Percentiles rank a stretch among this genome's conserved stretches.
phyloP scores from a whole-genome alignment of 805 yeast genomes.

The Starmerella stigmatis region DNA sequence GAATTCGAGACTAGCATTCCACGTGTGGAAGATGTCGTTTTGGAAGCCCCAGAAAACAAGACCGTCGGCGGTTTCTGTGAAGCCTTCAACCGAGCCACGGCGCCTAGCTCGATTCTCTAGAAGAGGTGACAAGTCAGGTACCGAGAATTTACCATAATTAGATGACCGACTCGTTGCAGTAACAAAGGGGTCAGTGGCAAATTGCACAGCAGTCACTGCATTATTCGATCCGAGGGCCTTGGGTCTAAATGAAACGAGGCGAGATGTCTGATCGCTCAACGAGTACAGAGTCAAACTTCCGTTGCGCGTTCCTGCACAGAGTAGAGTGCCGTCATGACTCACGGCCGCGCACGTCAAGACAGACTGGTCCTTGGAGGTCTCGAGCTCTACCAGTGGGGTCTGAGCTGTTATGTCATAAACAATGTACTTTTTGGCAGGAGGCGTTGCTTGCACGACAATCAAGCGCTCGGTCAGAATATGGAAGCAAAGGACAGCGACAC shows the following conservation, averaged over 20 bases:
- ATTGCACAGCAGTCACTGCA: slow-evolving; percentile 25
- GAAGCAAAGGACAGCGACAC: slow-evolving; percentile 10
- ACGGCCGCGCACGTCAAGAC: slow-evolving; percentile 1
- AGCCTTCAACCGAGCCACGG: slow-evolving; percentile 71
- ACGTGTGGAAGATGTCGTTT: slow-evolving; percentile 63
- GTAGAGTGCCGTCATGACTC: background rate
- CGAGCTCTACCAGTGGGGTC: too few species aligned
- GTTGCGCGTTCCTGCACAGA: slow-evolving; percentile 15
- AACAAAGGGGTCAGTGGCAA: slow-evolving; percentile 7
- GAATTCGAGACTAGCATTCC: slow-evolving; percentile 67
- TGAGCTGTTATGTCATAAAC: too few species aligned
- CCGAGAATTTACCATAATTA: slow-evolving; percentile 19
- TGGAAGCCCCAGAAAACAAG: slow-evolving; percentile 69
- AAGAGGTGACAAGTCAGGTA: slow-evolving; percentile 7
- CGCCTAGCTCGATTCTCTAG: slow-evolving; percentile 51
- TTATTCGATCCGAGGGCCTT: slow-evolving; percentile 20
- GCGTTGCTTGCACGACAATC: background rate
- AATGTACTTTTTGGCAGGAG: background rate
- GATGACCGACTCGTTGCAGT: slow-evolving; percentile 26
- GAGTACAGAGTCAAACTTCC: slow-evolving; percentile 9
- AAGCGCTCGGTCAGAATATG: background rate
- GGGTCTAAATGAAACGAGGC: background rate
- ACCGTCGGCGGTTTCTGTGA: slow-evolving; percentile 35
- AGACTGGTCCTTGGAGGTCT: background rate
- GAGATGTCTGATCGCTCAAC: background rate